Base-by-base conservation (phyloP, 371 early-diverging fungal genomes). In the Actinomortierella wolfii region DNA sequence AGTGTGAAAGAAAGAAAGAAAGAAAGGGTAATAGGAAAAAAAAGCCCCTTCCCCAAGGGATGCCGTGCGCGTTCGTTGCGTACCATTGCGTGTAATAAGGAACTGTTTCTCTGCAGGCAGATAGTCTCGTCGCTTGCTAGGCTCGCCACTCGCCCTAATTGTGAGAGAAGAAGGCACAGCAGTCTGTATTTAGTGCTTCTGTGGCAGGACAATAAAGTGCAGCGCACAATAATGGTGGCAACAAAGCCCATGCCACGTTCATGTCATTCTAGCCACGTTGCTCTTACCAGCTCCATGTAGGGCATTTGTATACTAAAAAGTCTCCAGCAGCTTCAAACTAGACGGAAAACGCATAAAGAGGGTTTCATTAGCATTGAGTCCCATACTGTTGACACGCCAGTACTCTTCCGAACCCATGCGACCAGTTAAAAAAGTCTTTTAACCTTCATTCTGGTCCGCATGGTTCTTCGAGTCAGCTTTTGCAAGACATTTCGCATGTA, bases 321-420 rank as follows among this genome's bases (percentile, higher is more conserved):
- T 98, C 99, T 24, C 99, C 99, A 7, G 97, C 97, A 25, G 92
- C 91, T 54, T 96, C 90, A 82, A 97, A 98, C 92, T 93, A 81
- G 15, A 20, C 18, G 20, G n/a, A 54, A 26, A 46, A 46, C 15
- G 17, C 7, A 25, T 26, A 42, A 46, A 13, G 49, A 17, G 56
- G 68, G 8, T 28, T 39, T 9, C 9, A 4, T 11, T 44, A 13
- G 20, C 15, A 20, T 15, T 23, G 51, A 25, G n/a, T n/a, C n/a
- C n/a, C n/a, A n/a, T n/a, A n/a, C n/a, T n/a, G n/a, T n/a, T n/a
- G n/a, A n/a, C n/a, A n/a, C n/a, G n/a, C n/a, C n/a, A n/a, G n/a
- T n/a, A n/a, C n/a, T n/a, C n/a, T n/a, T n/a, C n/a, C n/a, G n/a
- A n/a, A n/a, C n/a, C n/a, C n/a, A n/a, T n/a, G n/a, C n/a, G n/a